Evolutionary conservation across 1,139 yeast genomes (phyloP).

Genomic region (Meyerozyma carpophila): DNA sequence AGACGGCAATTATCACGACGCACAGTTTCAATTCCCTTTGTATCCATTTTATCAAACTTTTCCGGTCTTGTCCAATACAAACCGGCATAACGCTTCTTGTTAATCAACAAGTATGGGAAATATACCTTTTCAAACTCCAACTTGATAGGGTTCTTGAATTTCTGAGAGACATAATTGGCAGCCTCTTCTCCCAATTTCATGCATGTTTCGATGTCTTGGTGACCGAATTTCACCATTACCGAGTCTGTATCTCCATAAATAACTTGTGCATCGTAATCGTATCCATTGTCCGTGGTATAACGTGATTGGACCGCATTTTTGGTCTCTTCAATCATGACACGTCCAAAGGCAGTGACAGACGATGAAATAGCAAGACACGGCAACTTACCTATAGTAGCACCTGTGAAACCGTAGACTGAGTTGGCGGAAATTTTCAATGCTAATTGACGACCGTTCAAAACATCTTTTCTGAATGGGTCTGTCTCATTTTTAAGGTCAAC

Average conservation of each 20-base stretch:
- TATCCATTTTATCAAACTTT: slow-evolving; percentile 93
- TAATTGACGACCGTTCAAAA: slow-evolving; percentile 92
- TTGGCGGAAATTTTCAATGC: slow-evolving; percentile 96
- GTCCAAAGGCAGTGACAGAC: slow-evolving; percentile 91
- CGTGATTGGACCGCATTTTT: slow-evolving; percentile 78
- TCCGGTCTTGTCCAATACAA: slow-evolving; percentile 90
- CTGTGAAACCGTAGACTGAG: slow-evolving; percentile 98
- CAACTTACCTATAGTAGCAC: slow-evolving; percentile 95
- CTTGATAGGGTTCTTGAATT: slow-evolving; percentile 82
- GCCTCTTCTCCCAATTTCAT: slow-evolving; percentile 95
- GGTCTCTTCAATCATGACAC: slow-evolving; percentile 93
- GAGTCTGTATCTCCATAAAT: slow-evolving; percentile 99
- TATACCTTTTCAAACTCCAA: slow-evolving; percentile 96
- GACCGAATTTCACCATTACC: slow-evolving; percentile 97
- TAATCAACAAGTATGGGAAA: slow-evolving; percentile 87
- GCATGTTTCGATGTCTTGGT: slow-evolving; percentile 71
- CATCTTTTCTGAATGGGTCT: slow-evolving; percentile 91
- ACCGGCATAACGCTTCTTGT: slow-evolving; percentile 96
- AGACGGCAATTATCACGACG: slow-evolving; percentile 95
- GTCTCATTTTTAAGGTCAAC: slow-evolving; percentile 85
- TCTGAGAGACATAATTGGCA: slow-evolving; percentile 76
- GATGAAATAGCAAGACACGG: slow-evolving; percentile 97
- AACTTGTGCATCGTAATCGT: slow-evolving; percentile 76
- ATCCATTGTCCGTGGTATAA: slow-evolving; percentile 78
- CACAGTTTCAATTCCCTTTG: slow-evolving; percentile 97